Evolutionary conservation across 164 flowering plant species (phyloP), one percentile per base, ranked within the genome.

Genomic region (Nymphaea colorata): DNA sequence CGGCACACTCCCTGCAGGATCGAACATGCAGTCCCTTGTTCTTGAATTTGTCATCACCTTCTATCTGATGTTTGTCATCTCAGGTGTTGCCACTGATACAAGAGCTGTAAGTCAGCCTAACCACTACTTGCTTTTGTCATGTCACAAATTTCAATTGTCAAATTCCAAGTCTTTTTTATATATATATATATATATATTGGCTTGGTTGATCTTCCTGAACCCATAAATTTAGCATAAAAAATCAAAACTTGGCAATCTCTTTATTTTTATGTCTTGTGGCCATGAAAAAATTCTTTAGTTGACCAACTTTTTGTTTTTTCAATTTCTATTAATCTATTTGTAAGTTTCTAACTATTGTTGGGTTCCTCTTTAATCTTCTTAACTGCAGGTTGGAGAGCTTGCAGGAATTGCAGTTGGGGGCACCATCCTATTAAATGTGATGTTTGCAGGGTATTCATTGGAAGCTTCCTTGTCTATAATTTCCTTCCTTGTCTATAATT

Each of bases 321-420:
- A 45, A 5, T 1, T 5, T 5, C 3, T 47, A 0, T 47, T 47
- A 3, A 8, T 51, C 14, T 51, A 3, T 3, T 51, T 51, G 0
- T 25, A 25, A 25, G 36, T 25, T 25, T 25, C 36, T 25, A 25
- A 25, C 1, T 25, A 25, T 25, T 25, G 36, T 25, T 25, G 36
- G 36, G 36, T 25, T 16, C 7, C 16, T 41, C 59, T 57, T 41
- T 53, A 10, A 25, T 25, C 55, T 41, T 51, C 14, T 51, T 71
- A 59, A 44, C 10, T 79, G 73, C 84, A 92, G 98, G 82, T 92
- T 62, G 94, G 96, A 62, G 95, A 92, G 68, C 86, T 90, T 14
- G 98, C 93, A 3, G 96, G 96, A 8, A 80, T 92, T 62, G 96
- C 96, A 0, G 86, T 88, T 59, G 98, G 98, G 6, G 68, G 88